A percentile compares a stretch with the other conserved stretches of the same genome.
These are phyloP conservation scores for Erodium chrysanthum DNA, from an alignment of 441 rosid genomes.

Conservation along the genomic window DNA sequence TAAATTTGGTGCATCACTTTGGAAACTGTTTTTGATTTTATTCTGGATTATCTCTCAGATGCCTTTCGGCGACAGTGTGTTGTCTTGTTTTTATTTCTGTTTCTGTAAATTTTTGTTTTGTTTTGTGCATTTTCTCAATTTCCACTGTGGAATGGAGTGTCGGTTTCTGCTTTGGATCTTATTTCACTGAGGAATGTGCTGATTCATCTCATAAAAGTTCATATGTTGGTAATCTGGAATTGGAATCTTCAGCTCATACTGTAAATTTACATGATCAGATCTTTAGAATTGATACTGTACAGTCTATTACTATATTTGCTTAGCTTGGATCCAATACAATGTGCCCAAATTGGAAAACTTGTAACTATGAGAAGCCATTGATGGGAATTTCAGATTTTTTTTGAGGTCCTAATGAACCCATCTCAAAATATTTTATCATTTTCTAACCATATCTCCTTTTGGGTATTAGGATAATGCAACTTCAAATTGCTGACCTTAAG, in stretches of 20 bases:
- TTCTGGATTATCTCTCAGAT: neutral
- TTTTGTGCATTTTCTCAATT: neutral
- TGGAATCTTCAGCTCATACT: neutral
- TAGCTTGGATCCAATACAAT: neutral
- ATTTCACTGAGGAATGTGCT: neutral
- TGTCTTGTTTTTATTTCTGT: neutral
- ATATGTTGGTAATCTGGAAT: neutral
- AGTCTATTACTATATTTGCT: neutral
- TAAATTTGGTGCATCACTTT: neutral
- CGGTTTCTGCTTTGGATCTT: neutral
- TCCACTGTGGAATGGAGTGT: neutral
- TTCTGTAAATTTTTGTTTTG: neutral
- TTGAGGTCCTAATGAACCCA: neutral
- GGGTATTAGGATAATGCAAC: neutral
- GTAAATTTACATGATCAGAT: neutral
- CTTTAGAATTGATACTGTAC: neutral
- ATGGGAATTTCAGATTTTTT: neutral
- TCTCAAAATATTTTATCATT: neutral
- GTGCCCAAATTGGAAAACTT: neutral
- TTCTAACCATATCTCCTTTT: neutral
- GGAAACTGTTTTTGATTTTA: neutral
- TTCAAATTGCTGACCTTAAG: neutral
- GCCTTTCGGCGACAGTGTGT: neutral
- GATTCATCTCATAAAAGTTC: neutral
- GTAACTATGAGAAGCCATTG: slow-evolving; percentile 1